Base-by-base conservation (phyloP, 257 asterid genomes). In the Leonotis leonurus region DNA sequence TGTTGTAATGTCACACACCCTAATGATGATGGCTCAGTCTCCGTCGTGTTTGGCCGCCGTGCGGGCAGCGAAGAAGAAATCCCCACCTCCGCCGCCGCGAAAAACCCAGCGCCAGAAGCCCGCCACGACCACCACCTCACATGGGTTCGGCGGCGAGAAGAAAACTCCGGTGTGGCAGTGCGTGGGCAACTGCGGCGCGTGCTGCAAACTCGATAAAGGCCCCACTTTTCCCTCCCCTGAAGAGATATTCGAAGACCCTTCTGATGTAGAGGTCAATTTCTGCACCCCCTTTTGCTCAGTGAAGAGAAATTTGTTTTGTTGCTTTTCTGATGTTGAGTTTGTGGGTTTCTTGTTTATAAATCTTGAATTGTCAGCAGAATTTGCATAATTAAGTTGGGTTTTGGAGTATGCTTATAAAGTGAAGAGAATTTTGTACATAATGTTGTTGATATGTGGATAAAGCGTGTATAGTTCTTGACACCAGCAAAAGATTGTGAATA, bases 121-220 rank as follows among this genome's bases (percentile, higher is more conserved):
- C 49, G 17, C 71, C 10, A 29, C 27, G 5, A 63, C 49, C 43
- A 63, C 48, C 44, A 22, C 30, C 62, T 63, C 62, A 13, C 33
- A 49, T 13, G 98, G 98, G 29, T 86, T 88, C 45, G 93, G 88
- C 65, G 78, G 72, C 52, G 79, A 78, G 72, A 88, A 56, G 73
- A 91, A 80, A 72, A 83, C 81, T 8, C 90, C 92, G 1, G 66
- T 69, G 55, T 91, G 96, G 98, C 87, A 84, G 71, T 88, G 98
- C 64, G 75, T 88, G 18, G 68, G 72, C 77, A 83, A 80, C 35
- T 91, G 98, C 68, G 98, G 98, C 18, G 98, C 98, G 9, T 91
- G 98, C 73, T 91, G 98, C 75, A 91, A 91, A 52, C 93, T 91
- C 55, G 80, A 88, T 13, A 91, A 91, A 65, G 96, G 93, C 52